These are phyloP conservation scores for Dothideomycetidae sp. DNA, from an alignment of 2,329 filamentous ascomycete genomes.

Conservation along the genomic window DNA sequence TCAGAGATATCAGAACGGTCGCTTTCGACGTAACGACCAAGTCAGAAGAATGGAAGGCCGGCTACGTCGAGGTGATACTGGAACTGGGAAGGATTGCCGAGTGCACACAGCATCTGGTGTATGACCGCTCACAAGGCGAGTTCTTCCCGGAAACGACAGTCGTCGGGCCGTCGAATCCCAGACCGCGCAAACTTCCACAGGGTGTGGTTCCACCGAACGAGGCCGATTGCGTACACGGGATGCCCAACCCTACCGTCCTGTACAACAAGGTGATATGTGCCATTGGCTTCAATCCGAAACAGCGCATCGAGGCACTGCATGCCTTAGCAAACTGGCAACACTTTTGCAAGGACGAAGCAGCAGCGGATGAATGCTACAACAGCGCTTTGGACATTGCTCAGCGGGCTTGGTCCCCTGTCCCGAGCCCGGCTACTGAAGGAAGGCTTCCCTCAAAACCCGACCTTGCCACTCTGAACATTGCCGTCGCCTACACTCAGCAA, in stretches of 20 bases:
- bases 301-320: constrained; percentile 68
- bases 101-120: constrained; percentile 64
- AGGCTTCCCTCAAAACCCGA: too few species aligned
- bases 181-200: constrained; percentile 56
- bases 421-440: constrained; percentile 12
- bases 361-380: constrained; percentile 56
- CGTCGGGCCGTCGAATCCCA: constrained; percentile 69
- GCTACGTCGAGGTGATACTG: constrained; percentile 75
- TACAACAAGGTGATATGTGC: constrained; percentile 76
- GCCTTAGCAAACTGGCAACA: constrained; percentile 77
- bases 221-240: constrained; percentile 59
- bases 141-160: constrained; percentile 61
- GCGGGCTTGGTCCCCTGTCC: constrained; percentile 30
- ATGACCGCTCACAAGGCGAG: constrained; percentile 50
- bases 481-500: constrained; percentile 60
- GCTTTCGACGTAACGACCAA: constrained; percentile 59
- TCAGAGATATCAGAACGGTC: constrained; percentile 41
- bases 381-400: constrained; percentile 65
- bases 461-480: constrained; percentile 53
- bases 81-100: constrained; percentile 62
- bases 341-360: constrained; percentile 52
- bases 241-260: constrained; percentile 55
- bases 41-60: constrained; percentile 69
- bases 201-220: constrained; percentile 53
- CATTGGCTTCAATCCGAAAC: constrained; percentile 60